These are phyloP conservation scores for Malus orientalis DNA, from an alignment of 306 rosid genomes.

Conservation along the genomic window DNA sequence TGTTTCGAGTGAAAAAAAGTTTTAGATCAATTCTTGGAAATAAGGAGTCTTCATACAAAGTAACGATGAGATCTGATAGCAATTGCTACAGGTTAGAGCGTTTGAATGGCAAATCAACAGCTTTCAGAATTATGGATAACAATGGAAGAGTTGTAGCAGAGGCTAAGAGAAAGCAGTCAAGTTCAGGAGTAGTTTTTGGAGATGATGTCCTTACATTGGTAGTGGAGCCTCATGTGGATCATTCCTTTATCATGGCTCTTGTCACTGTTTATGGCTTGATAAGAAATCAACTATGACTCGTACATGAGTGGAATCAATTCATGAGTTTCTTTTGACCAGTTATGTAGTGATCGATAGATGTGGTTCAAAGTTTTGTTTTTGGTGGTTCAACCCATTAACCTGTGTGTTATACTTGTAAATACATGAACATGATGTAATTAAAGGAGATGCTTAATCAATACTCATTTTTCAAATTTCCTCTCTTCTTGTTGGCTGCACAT, in stretches of 20 bases:
- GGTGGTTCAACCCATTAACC: not conserved
- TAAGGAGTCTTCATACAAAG: conserved; percentile 6
- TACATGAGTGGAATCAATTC: not conserved
- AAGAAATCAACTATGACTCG: not conserved
- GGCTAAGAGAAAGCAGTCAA: conserved; percentile 1
- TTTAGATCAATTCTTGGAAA: not conserved
- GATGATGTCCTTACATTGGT: conserved; percentile 31
- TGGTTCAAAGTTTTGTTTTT: not conserved
- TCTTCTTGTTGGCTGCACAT: no score
- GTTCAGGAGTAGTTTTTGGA: conserved; percentile 18
- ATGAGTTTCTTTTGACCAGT: not conserved
- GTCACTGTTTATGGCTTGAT: conserved; percentile 27
- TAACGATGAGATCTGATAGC: not conserved
- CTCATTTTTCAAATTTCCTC: no score
- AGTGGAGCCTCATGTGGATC: conserved; percentile 23
- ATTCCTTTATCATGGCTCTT: conserved; percentile 33
- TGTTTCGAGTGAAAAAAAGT: conserved; percentile 19
- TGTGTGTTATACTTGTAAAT: not conserved
- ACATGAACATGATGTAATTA: no score
- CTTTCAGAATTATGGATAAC: conserved; percentile 5
- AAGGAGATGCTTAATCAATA: no score
- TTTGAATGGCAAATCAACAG: conserved; percentile 8
- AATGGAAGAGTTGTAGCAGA: conserved; percentile 19
- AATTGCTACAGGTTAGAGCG: conserved; percentile 22
- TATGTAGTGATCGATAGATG: not conserved